Base-by-base conservation (phyloP, 2,329 filamentous ascomycete species). In the Xylaria hypoxylon region DNA sequence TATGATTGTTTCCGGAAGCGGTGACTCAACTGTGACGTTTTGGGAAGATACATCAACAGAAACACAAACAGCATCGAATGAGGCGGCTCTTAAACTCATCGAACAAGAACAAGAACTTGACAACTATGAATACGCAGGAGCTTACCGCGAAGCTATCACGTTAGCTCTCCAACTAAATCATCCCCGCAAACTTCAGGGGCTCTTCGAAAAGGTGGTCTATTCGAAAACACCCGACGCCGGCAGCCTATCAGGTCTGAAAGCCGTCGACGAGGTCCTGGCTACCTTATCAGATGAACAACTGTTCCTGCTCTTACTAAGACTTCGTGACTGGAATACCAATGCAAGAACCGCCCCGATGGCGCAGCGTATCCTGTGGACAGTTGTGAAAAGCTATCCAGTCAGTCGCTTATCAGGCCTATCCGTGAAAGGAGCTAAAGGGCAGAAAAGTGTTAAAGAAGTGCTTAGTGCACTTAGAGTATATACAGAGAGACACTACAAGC, bases 311-410 rank as follows among this genome's bases (percentile, higher is more conserved):
- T 86, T 99, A 0, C 83, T 95, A 42, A 86, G 96, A 65, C 80
- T 97, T 50, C 87, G 96, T 51, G 96, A 99, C 80, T 99, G 96
- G 96, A 99, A 99, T 77, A 97, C 96, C 4, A 98, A 98, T 73
- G 94, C 93, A 0, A 87, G 93, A 68, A 97, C 93, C 3, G 90
- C 94, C 0, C 87, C 90, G 5, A 89, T 98, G 1, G 92, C 96
- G 0, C 96, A 99, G 80, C 88, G 90, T 38, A 90, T 99, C 15
- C 81, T 99, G 7, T 91, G 89, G 82, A 88, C 92, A 1, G 77
- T 99, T 7, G 89, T 97, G 58, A 89, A 89, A 70, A 92, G 89
- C 65, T 97, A 97, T 75, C 92, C 94, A 1, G 92, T 92, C 2
- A 88, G 88, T 55, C 88, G 90, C 64, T 88, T 98, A 64, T 90